Percentiles rank a stretch among this genome's conserved stretches.
Evolutionary conservation across 1,139 yeast species (phyloP).

Genomic region (Taiozyma sp.): DNA sequence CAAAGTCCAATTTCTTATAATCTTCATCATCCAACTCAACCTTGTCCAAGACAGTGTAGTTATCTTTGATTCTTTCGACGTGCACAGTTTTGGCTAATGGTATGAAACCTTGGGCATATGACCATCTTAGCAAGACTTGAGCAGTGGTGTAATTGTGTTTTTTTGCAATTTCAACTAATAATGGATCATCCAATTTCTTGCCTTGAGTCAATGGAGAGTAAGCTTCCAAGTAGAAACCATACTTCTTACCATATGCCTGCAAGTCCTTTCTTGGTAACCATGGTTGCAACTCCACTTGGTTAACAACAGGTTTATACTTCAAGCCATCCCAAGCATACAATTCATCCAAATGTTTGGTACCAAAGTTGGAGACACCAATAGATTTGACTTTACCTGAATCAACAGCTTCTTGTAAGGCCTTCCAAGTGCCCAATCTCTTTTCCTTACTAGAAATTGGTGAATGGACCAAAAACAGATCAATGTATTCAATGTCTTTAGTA

Average conservation of each 20-base stretch:
- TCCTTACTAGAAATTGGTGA: conserved; percentile 34
- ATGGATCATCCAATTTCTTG: conserved; percentile 45
- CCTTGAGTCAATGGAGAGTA: conserved; percentile 55
- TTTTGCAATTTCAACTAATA: conserved; percentile 34
- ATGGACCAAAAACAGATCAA: conserved; percentile 39
- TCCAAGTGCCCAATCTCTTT: conserved; percentile 38
- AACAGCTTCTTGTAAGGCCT: conserved; percentile 39
- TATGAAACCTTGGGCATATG: conserved; percentile 45
- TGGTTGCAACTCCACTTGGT: conserved; percentile 52
- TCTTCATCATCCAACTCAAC: conserved; percentile 24
- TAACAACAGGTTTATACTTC: conserved; percentile 40
- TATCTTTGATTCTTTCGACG: conserved; percentile 42
- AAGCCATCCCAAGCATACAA: conserved; percentile 32
- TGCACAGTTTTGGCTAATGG: conserved; percentile 71
- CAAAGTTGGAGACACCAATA: conserved; percentile 44
- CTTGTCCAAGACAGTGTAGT: conserved; percentile 34
- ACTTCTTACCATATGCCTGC: conserved; percentile 35
- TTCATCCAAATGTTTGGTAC: conserved; percentile 35
- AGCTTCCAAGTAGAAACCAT: conserved; percentile 44
- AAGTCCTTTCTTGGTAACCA: conserved; percentile 40
- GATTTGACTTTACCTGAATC: conserved; percentile 30
- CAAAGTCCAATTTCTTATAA: conserved; percentile 17
- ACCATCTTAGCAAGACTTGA: conserved; percentile 43
- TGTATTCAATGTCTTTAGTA: conserved; percentile 41
- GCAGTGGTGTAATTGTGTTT: conserved; percentile 37